These are phyloP conservation scores for Exophiala dermatitidis DNA, from an alignment of 2,329 filamentous ascomycete genomes.

Conservation along the genomic window DNA sequence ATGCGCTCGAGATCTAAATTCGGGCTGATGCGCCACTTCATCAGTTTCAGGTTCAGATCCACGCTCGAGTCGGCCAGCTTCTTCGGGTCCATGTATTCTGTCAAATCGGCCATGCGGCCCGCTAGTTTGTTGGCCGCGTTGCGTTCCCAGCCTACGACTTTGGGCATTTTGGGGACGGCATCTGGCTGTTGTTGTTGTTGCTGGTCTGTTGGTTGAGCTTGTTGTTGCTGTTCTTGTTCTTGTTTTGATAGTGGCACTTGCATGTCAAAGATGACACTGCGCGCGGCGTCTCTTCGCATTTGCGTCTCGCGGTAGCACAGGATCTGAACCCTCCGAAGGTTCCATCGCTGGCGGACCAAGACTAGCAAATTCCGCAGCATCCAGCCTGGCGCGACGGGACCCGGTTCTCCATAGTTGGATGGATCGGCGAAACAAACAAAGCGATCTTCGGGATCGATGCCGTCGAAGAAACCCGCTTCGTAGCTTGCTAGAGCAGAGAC, in stretches of 20 bases:
- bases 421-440: conserved; percentile 87
- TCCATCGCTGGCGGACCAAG: conserved; percentile 74
- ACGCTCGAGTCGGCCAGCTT: conserved; percentile 86
- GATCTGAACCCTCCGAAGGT: conserved; percentile 68
- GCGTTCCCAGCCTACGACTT: conserved; percentile 92
- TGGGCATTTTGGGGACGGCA: conserved; percentile 54
- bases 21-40: conserved; percentile 96
- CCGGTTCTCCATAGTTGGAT: conserved; percentile 82
- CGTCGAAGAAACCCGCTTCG: conserved; percentile 80
- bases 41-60: conserved; percentile 91
- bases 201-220: not conserved
- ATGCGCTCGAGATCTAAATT: conserved; percentile 79
- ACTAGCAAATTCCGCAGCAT: conserved; percentile 83
- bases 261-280: conserved; percentile 69
- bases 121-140: conserved; percentile 70
- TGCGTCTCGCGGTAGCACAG: conserved; percentile 86
- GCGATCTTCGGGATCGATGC: conserved; percentile 61
- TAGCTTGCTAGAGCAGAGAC: conserved; percentile 69
- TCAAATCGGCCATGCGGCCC: conserved; percentile 71
- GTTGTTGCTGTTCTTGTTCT: not conserved
- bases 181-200: conserved; percentile 6
- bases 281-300: conserved; percentile 65
- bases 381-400: conserved; percentile 94
- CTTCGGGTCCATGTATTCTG: conserved; percentile 86
- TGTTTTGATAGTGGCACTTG: conserved; percentile 15